A percentile compares a stretch with the other conserved stretches of the same genome.
Evolutionary conservation across 2,329 filamentous ascomycete genomes (phyloP).

Genomic region (Colletotrichum echinochloae): DNA sequence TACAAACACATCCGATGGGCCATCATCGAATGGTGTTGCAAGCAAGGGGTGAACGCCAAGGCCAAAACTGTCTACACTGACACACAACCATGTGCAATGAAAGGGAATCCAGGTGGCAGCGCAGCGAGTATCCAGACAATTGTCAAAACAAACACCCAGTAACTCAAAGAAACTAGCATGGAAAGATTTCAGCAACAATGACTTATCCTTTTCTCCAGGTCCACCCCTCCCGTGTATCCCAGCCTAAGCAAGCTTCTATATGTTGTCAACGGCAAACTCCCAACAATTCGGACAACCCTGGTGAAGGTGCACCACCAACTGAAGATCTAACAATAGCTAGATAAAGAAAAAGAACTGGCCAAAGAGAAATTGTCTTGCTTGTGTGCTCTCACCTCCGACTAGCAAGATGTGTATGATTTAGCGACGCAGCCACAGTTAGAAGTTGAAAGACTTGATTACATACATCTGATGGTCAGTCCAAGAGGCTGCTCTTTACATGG

Average conservation of each 20-base stretch:
- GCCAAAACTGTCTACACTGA: not conserved
- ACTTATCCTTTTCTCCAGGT: not conserved
- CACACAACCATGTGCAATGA: not conserved
- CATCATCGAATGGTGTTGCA: not conserved
- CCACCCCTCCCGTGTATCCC: not conserved
- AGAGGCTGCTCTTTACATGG: not conserved
- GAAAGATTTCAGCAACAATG: not conserved
- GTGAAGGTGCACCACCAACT: not conserved
- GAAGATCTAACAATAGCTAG: not conserved
- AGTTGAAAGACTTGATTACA: not conserved
- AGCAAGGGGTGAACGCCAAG: not conserved
- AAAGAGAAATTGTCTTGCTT: not conserved
- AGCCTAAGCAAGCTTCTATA: not conserved
- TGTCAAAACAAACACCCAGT: too few relatives aligned
- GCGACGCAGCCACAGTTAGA: not conserved
- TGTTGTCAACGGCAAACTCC: not conserved
- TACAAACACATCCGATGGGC: not conserved
- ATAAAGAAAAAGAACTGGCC: not conserved
- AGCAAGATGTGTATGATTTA: not conserved
- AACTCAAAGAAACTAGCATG: not conserved
- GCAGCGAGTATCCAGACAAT: not conserved
- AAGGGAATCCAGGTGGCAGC: not conserved
- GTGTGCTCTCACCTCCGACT: not conserved
- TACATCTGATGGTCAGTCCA: not conserved
- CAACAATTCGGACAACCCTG: conserved; percentile 3